Base-by-base conservation (phyloP, 2,329 filamentous ascomycete genomes). In the Arthrobotrys sphaeroides region DNA sequence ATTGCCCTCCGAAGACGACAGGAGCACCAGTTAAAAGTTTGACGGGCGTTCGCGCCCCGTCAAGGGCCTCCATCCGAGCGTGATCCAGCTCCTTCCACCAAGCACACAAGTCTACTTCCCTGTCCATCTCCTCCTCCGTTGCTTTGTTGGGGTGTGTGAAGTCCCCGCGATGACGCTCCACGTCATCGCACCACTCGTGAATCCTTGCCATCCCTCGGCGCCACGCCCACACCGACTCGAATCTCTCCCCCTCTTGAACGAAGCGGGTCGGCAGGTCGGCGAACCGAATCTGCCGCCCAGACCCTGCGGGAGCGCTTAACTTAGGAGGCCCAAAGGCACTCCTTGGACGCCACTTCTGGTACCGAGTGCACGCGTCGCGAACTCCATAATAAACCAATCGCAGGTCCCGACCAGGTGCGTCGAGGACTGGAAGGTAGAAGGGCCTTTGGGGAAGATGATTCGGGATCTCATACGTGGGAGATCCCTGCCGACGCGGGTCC, bases 231-330 rank as follows among this genome's bases (percentile, higher is more conserved):
- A 20, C 1, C 16, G 5, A 1, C 7, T 22, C 7, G n/a, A 55
- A 55, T 1, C 3, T 22, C 1, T 6, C 9, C 49, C 16, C 2
- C 16, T 55, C 31, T 18, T 5, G 16, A 9, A 38, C 28, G 38
- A 36, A 55, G 22, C n/a, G 49, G 31, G 49, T 13, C n/a, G 26
- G 49, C 28, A 55, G 7, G 9, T 55, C 49, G 49, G n/a, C 49
- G 49, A 55, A 55, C 28, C 31, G 49, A 55, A 55, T 26, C 16
- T 20, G 28, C 31, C 49, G 28, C 49, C 49, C 49, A 22, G 49
- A 55, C 6, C 49, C 49, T 18, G 49, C 49, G 3, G 9, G 26
- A 12, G 5, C 6, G 18, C 28, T 55, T 3, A 0, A 7, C 0
- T 3, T 13, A 6, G 49, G 49, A 1, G 10, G 0, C 16, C 7